A percentile compares a stretch with the other conserved stretches of the same genome.
Conservation (phyloP, 2,329 filamentous ascomycete species). For the Pseudodiploospora longispora region DNA sequence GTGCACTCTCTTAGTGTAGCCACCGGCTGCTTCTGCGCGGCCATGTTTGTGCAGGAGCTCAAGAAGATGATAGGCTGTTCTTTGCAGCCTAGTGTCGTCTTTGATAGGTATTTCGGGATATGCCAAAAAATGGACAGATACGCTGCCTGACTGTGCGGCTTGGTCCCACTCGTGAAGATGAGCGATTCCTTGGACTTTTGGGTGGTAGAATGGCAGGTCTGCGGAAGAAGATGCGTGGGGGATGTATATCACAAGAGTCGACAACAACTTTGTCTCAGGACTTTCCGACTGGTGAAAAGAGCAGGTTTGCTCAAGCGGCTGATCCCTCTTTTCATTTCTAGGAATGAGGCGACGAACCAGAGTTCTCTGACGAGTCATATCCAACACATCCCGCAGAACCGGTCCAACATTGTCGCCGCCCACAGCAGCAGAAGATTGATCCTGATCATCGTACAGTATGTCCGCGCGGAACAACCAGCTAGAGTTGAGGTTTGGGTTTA, state of each 20-base stretch:
- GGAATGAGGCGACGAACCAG: slow-evolving; percentile 74
- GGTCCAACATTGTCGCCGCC: neutral
- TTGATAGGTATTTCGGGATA: slow-evolving; percentile 27
- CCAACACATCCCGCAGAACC: slow-evolving; percentile 12
- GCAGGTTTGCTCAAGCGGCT: slow-evolving; percentile 73
- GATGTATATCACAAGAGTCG: slow-evolving; percentile 58
- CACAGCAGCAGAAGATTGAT: no score
- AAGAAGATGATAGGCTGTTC: slow-evolving; percentile 63
- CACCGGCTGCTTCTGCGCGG: slow-evolving; percentile 46
- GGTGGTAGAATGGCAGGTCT: slow-evolving; percentile 82
- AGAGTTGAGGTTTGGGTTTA: slow-evolving; percentile 74
- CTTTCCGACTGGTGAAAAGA: slow-evolving; percentile 49
- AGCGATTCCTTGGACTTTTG: slow-evolving; percentile 62
- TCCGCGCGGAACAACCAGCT: slow-evolving; percentile 73
- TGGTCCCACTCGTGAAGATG: slow-evolving; percentile 63
- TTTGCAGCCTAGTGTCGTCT: slow-evolving; percentile 42
- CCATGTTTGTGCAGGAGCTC: slow-evolving; percentile 66
- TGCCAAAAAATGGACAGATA: slow-evolving; percentile 55
- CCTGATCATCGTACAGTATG: slow-evolving; percentile 42
- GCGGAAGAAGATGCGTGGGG: slow-evolving; percentile 58
- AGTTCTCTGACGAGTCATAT: slow-evolving; percentile 44
- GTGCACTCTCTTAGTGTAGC: slow-evolving; percentile 73
- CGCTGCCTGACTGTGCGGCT: slow-evolving; percentile 31
- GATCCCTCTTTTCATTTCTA: slow-evolving; percentile 69
- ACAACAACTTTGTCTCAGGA: slow-evolving; percentile 15